Evolutionary conservation across 73 alveolate genomes (phyloP), one percentile per base, ranked within the genome.

Genomic region (Stentor coeruleus): DNA sequence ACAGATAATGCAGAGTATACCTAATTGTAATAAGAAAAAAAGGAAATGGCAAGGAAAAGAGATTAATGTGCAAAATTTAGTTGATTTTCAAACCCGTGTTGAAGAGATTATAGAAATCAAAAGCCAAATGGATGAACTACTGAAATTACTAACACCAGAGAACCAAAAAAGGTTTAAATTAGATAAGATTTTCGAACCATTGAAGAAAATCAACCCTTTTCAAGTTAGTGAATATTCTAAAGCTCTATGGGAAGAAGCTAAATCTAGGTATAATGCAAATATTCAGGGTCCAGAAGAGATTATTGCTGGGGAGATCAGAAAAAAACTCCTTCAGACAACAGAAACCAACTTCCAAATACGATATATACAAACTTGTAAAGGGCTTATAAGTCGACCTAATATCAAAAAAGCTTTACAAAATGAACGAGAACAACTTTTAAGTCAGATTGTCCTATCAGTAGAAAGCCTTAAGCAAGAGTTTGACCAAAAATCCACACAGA

Each of bases 341-440:
- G 58, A 40, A 1, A 40, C 38, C 38, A 26, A 15, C 36, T 84
- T 91, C 58, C 84, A 87, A 3, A 77, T 94, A 58, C 84, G 97
- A 74, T 96, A 94, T 42, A 88, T 94, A 94, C 88, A 92, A 59
- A 90, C 95, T 79, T 94, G 98, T 96, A 89, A 91, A 58, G 98
- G 98, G 3, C 88, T 94, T 3, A 79, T 94, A 30, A 60, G 92
- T 58, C 83, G 93, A 77, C 91, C 82, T 20, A 81, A 93, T 37
- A 87, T 94, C 82, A 84, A 90, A 79, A 88, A 82, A 83, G 94
- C 88, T 20, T 92, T 94, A 37, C 74, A 85, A 30, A 74, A 39
- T 33, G 98, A 94, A 73, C 85, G 98, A 82, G 93, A 89, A 60
- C 82, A 87, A 33, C 73, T 94, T 33, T 82, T 94, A 30, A 84